phyloP scores from a whole-genome alignment of 208 protist species.

The Crithidia acanthocephali region DNA sequence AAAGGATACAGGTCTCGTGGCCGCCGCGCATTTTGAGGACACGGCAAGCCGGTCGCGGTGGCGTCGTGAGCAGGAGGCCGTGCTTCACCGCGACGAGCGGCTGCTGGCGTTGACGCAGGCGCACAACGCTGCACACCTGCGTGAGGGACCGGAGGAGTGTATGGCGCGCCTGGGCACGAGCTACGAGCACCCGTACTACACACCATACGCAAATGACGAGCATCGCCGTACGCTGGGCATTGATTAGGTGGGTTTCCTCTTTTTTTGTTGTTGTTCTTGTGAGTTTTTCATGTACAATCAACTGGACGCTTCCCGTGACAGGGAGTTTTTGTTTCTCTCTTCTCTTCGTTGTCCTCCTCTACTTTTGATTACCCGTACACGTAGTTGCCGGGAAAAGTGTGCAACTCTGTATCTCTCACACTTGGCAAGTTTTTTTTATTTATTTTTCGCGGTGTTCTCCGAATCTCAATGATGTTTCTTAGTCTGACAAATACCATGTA shows the following conservation, averaged over 20 bases:
- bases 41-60: neutral
- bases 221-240: constrained; percentile 39
- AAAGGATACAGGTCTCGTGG: neutral
- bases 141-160: constrained; percentile 37
- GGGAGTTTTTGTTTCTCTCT: too few species aligned
- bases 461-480: too few species aligned
- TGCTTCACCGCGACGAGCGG: constrained; percentile 51
- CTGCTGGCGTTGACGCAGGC: constrained; percentile 35
- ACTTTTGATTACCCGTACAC: too few species aligned
- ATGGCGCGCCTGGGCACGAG: constrained; percentile 20
- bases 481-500: too few species aligned
- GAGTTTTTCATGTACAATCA: too few species aligned
- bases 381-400: too few species aligned
- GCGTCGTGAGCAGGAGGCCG: constrained; percentile 36
- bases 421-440: too few species aligned
- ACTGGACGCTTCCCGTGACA: too few species aligned
- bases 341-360: too few species aligned
- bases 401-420: too few species aligned
- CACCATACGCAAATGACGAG: constrained; percentile 30
- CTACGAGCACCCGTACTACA: constrained; percentile 54
- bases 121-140: constrained; percentile 34
- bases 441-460: too few species aligned
- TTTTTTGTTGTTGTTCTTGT: constrained; percentile 4
- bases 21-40: neutral
- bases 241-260: constrained; percentile 19